Conservation (phyloP, 2,329 filamentous ascomycete species). For the Fusarium mundagurra region DNA sequence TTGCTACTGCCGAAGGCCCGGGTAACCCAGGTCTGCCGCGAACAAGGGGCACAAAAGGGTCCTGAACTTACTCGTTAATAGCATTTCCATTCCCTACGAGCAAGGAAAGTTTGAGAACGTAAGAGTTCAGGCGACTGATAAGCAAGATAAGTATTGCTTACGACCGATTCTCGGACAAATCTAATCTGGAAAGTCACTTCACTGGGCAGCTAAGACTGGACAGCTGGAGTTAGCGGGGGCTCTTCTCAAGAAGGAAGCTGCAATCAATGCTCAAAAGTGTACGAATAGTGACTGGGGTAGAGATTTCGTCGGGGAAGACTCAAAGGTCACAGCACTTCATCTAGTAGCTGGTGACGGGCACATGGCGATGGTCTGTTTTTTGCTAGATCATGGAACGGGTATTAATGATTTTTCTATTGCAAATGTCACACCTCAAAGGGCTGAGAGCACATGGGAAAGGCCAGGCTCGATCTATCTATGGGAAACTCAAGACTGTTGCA, state of each 20-base stretch:
- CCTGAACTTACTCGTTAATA: fast-evolving
- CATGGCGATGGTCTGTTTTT: fast-evolving
- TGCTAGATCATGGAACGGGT: not conserved
- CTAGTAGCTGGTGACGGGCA: not conserved
- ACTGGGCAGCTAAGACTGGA: not conserved
- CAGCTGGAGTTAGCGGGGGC: not conserved
- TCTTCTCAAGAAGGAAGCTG: not conserved
- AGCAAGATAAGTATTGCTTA: not conserved
- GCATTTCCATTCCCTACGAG: fast-evolving
- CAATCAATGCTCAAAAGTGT: fast-evolving
- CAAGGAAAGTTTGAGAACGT: fast-evolving
- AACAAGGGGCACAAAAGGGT: fast-evolving
- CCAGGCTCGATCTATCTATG: not conserved
- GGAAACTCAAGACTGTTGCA: no score
- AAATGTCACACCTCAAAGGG: fast-evolving
- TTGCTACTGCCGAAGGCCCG: fast-evolving
- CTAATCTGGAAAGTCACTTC: not conserved
- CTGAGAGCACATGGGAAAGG: fast-evolving
- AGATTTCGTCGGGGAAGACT: no score
- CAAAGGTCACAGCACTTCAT: not conserved
- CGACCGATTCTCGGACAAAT: not conserved
- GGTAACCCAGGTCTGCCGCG: not conserved
- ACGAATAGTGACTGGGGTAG: fast-evolving
- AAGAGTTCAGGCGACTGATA: fast-evolving
- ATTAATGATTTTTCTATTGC: not conserved